Evolutionary conservation across 192 early-diverging fungal species (phyloP), one percentile per base, ranked within the genome.

Genomic region (Backusella australiensis): DNA sequence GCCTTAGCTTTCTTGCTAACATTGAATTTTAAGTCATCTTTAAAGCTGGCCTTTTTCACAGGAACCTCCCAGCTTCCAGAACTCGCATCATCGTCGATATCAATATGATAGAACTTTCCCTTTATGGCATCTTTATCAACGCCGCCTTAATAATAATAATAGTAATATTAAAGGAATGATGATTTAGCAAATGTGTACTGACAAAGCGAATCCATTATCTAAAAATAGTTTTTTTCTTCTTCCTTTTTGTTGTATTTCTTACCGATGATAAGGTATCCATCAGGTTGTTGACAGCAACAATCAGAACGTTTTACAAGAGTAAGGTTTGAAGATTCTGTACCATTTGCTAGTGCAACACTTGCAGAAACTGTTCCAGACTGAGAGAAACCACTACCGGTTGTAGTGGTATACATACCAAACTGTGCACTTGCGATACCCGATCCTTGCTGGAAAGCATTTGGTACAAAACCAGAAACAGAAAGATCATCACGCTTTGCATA

Each of bases 221-320:
- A 59, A 59, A 59, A 59, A 59, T 59, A 59, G 8, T 19, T 59
- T 26, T 49, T 49, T 4, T 14, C 7, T 26, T 12, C 9, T 59
- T 59, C 1, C 7, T 59, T 59, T 59, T 59, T 59, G 12, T 12
- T 59, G 0, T 11, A 21, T 41, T 35, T 21, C 59, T 72, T 76
- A 81, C 80, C 80, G 23, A 81, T 26, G 63, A 81, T 41, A 68
- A 81, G 75, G 42, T 77, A 81, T 35, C 80, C 80, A 74, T 71
- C 80, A 68, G 78, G 78, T 67, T 71, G 19, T 53, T 71, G 19
- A 36, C 70, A n/a, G 3, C 15, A 21, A 42, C 15, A 29, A 15
- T 34, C 12, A 15, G 32, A 32, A 49, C 77, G 77, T 42, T 78
- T 78, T 29, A 14, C 44, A 56, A 78, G 73, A 53, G n/a, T 67